A percentile compares a stretch with the other conserved stretches of the same genome.
phyloP scores from a whole-genome alignment of 371 early-diverging fungal genomes.

The Mortierella sp. region DNA sequence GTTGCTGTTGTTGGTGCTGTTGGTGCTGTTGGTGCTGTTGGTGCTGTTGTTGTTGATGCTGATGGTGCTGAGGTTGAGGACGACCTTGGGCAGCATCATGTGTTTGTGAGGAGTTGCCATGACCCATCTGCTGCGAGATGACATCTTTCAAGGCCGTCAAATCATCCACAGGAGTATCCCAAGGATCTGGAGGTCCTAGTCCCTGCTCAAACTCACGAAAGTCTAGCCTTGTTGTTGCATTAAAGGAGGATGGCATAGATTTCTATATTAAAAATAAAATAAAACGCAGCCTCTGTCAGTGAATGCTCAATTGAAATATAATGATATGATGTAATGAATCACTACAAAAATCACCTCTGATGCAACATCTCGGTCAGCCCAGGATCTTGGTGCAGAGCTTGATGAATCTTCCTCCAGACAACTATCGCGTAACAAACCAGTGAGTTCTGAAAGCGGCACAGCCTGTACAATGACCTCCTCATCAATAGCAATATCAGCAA shows the following conservation, averaged over 20 bases:
- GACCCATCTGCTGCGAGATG: slow-evolving; percentile 41
- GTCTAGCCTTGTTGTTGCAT: slow-evolving; percentile 57
- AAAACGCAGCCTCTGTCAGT: neutral
- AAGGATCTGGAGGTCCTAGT: slow-evolving; percentile 78
- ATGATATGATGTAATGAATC: neutral
- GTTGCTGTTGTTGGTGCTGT: slow-evolving; percentile 31
- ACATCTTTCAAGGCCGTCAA: slow-evolving; percentile 58
- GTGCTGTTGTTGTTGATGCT: slow-evolving; percentile 23
- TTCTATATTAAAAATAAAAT: slow-evolving; percentile 29
- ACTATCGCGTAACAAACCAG: slow-evolving; percentile 40
- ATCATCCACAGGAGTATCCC: slow-evolving; percentile 76
- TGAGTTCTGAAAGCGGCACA: slow-evolving; percentile 41
- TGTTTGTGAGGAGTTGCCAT: slow-evolving; percentile 14
- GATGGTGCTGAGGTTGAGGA: slow-evolving; percentile 17
- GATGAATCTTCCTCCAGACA: slow-evolving; percentile 40
- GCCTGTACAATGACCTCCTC: slow-evolving; percentile 52
- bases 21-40: slow-evolving; percentile 7
- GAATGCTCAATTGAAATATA: neutral
- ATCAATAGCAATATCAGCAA: slow-evolving; percentile 16
- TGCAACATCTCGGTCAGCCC: slow-evolving; percentile 26
- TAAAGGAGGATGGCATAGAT: slow-evolving; percentile 31
- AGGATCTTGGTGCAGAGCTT: slow-evolving; percentile 25
- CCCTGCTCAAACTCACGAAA: slow-evolving; percentile 80
- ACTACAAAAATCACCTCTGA: slow-evolving; percentile 36
- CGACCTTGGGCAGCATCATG: slow-evolving; percentile 12